phyloP scores from a whole-genome alignment of 2,329 filamentous ascomycete genomes.

The Sphaerulina musiva region DNA sequence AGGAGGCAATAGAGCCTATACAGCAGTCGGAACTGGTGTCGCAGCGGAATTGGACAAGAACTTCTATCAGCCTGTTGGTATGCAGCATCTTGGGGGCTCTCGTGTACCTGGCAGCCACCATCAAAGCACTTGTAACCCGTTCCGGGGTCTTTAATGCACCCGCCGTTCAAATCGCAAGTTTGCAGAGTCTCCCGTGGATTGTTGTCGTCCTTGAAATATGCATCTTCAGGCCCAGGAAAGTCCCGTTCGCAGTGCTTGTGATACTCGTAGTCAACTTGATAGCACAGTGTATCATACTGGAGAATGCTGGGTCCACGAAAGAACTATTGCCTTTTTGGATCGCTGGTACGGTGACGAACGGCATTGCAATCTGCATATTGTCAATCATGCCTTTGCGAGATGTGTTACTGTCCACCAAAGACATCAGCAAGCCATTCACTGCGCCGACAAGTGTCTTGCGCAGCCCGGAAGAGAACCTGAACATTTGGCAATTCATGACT shows the following conservation, averaged over 20 bases:
- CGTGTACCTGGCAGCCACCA: conserved; percentile 17
- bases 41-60: conserved; percentile 27
- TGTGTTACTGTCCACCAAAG: conserved; percentile 46
- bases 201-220: conserved; percentile 21
- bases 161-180: conserved; percentile 7
- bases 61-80: conserved; percentile 17
- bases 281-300: conserved; percentile 23
- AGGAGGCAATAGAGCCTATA: conserved; percentile 33
- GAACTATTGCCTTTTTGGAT: conserved; percentile 9
- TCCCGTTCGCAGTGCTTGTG: conserved; percentile 24
- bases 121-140: neutral
- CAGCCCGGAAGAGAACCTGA: conserved; percentile 72
- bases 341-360: conserved; percentile 33
- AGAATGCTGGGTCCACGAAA: conserved; percentile 10
- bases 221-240: conserved; percentile 24
- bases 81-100: conserved; percentile 18
- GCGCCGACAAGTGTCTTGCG: conserved; percentile 56
- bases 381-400: conserved; percentile 65
- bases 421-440: conserved; percentile 55
- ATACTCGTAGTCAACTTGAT: conserved; percentile 24
- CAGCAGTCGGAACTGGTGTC: conserved; percentile 28
- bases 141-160: neutral
- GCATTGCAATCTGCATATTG: conserved; percentile 48
- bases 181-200: conserved; percentile 23
- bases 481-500: conserved; percentile 75